These are phyloP conservation scores for Stipa capillata DNA, from an alignment of 176 grass and related monocot genomes.

Conservation along the genomic window DNA sequence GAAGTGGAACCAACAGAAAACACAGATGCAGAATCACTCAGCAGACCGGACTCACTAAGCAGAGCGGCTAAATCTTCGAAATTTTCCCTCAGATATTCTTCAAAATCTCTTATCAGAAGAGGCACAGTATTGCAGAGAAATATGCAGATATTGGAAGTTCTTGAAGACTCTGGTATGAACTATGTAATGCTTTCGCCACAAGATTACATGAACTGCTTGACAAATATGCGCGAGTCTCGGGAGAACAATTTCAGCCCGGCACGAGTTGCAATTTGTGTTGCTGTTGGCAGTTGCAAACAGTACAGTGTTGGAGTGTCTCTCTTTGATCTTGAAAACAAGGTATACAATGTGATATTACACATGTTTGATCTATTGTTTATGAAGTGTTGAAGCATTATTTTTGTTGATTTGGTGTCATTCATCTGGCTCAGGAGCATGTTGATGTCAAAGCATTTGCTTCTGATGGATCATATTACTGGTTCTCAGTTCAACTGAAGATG, in stretches of 20 bases:
- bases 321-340: slow-evolving; percentile 95
- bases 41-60: slow-evolving; percentile 56
- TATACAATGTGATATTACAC: slow-evolving; percentile 13
- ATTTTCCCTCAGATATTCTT: slow-evolving; percentile 75
- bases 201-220: slow-evolving; percentile 65
- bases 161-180: slow-evolving; percentile 64
- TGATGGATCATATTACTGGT: slow-evolving; percentile 91
- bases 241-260: slow-evolving; percentile 46
- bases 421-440: slow-evolving; percentile 68
- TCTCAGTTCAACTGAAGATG: slow-evolving; percentile 93
- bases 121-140: slow-evolving; percentile 52
- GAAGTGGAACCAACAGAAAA: slow-evolving; percentile 67
- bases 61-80: slow-evolving; percentile 81
- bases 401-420: background rate
- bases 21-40: slow-evolving; percentile 51
- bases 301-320: slow-evolving; percentile 87
- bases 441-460: slow-evolving; percentile 79
- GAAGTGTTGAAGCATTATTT: background rate
- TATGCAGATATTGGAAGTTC: slow-evolving; percentile 66
- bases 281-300: slow-evolving; percentile 45
- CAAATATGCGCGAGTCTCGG: slow-evolving; percentile 43
- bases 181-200: slow-evolving; percentile 94
- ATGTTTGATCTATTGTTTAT: background rate
- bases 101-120: slow-evolving; percentile 71
- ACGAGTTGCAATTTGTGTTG: slow-evolving; percentile 77